Base-by-base conservation (phyloP, 139 green algal genomes). In the Chlorella sp. region DNA sequence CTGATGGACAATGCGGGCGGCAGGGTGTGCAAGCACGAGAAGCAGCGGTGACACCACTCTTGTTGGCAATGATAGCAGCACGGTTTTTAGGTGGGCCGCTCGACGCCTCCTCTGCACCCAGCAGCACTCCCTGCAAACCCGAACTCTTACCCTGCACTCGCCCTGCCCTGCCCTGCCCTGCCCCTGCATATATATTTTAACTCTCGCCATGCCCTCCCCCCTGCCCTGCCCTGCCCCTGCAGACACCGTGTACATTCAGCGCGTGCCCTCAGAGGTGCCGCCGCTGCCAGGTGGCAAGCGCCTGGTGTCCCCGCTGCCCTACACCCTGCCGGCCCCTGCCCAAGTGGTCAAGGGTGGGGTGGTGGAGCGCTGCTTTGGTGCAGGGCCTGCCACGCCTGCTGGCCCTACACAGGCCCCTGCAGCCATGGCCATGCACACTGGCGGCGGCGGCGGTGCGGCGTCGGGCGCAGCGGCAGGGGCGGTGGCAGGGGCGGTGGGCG, bases 191-290 rank as follows among this genome's bases (percentile, higher is more conserved):
- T 36, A 71, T n/a, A n/a, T n/a, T n/a, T n/a, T n/a, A 57, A 9
- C 48, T 9, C 48, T 57, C 48, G 9, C 48, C 48, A 5, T 57
- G 48, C 48, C 9, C 48, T 57, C 48, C 48, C 48, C 48, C 9
- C 48, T 57, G 48, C 48, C 48, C 48, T 57, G 48, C 48, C 48
- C 48, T 57, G 48, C 48, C 48, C 48, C 48, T 57, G 48, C 48
- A 57, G 84, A 90, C 42, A 71, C 61, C 1, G 92, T 94, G 14
- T 92, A 66, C 34, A 83, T 91, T 18, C 90, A 93, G 60, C 73
- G 85, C 26, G 40, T 94, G 32, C 76, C 92, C 24, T 15, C 75
- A 40, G 77, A 89, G 40, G 68, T 86, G 85, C 90, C 89, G 39
- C 32, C 36, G 18, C 69, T 88, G 66, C 82, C 88, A 21, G 66